Evolutionary conservation across 2,329 filamentous ascomycete species (phyloP).

Genomic region (Alternaria brassicicola): DNA sequence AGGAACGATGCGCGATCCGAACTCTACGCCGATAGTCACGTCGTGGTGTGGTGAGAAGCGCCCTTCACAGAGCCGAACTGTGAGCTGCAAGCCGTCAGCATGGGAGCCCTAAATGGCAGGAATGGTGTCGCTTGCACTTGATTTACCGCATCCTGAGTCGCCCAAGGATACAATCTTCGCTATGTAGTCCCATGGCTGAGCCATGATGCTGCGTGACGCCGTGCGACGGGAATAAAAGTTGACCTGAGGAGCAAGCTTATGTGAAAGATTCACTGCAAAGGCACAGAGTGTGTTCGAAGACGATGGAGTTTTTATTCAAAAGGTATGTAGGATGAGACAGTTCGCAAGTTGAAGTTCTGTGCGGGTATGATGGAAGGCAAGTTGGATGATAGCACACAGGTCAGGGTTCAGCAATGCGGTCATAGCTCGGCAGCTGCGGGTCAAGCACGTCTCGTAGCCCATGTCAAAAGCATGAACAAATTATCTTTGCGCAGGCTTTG

Average conservation of each 20-base stretch:
- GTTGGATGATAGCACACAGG: constrained; percentile 7
- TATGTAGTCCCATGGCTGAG: constrained; percentile 94
- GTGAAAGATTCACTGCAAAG: neutral
- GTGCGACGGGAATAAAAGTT: neutral
- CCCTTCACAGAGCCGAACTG: constrained; percentile 93
- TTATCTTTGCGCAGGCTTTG: neutral
- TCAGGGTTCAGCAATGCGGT: constrained; percentile 23
- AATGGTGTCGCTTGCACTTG: constrained; percentile 57
- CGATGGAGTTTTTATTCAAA: neutral
- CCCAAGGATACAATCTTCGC: constrained; percentile 98
- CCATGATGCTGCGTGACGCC: constrained; percentile 43
- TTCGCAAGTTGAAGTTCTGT: neutral
- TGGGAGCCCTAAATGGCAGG: neutral
- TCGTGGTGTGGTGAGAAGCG: constrained; percentile 94
- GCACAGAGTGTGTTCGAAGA: neutral
- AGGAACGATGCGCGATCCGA: constrained; percentile 89
- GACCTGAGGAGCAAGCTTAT: neutral
- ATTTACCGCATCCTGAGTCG: constrained; percentile 96
- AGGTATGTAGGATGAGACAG: neutral
- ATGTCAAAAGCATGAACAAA: neutral
- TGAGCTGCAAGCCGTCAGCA: constrained; percentile 62
- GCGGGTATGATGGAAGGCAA: constrained; percentile 6
- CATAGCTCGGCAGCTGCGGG: constrained; percentile 21
- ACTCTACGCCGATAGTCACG: constrained; percentile 96
- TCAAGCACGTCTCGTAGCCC: neutral